phyloP scores from a whole-genome alignment of 208 protist genomes.

The Wallacemonas sp. region DNA sequence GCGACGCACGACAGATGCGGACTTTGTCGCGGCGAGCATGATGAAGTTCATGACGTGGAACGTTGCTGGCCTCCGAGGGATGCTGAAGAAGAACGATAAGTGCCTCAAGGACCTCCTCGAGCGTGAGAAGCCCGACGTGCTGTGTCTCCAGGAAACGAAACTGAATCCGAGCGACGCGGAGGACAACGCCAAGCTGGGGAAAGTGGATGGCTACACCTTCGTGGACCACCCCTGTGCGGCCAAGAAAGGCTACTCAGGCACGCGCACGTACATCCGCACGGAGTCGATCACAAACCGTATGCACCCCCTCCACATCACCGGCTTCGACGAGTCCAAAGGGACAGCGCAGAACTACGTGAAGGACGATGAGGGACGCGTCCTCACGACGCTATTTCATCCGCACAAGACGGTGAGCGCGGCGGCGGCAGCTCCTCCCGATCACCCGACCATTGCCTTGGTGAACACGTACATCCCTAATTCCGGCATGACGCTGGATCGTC shows the following conservation, averaged over 20 bases:
- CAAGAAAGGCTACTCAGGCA: slow-evolving; percentile 90
- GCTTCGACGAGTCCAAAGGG: slow-evolving; percentile 15
- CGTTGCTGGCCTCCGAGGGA: slow-evolving; percentile 89
- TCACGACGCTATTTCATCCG: slow-evolving; percentile 74
- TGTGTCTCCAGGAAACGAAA: slow-evolving; percentile 95
- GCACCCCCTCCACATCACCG: slow-evolving; percentile 21
- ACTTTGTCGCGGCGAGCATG: slow-evolving; percentile 62
- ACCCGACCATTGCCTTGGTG: slow-evolving; percentile 62
- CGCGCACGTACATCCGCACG: slow-evolving; percentile 69
- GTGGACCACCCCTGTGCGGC: slow-evolving; percentile 68
- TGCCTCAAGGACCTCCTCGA: slow-evolving; percentile 50
- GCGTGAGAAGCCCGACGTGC: slow-evolving; percentile 71
- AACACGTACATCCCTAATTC: slow-evolving; percentile 95
- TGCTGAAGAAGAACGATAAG: slow-evolving; percentile 67
- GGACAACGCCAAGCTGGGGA: slow-evolving; percentile 47
- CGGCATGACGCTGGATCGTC: slow-evolving; percentile 83
- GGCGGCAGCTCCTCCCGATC: neutral
- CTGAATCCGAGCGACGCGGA: slow-evolving; percentile 62
- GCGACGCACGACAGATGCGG: slow-evolving; percentile 36
- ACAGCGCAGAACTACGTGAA: slow-evolving; percentile 4
- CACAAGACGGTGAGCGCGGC: neutral
- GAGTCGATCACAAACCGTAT: slow-evolving; percentile 13
- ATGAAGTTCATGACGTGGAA: slow-evolving; percentile 93
- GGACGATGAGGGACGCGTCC: slow-evolving; percentile 86
- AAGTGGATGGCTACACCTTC: slow-evolving; percentile 72